phyloP scores from a whole-genome alignment of 2,329 filamentous ascomycete genomes.

The Xylariomycetidae sp. region DNA sequence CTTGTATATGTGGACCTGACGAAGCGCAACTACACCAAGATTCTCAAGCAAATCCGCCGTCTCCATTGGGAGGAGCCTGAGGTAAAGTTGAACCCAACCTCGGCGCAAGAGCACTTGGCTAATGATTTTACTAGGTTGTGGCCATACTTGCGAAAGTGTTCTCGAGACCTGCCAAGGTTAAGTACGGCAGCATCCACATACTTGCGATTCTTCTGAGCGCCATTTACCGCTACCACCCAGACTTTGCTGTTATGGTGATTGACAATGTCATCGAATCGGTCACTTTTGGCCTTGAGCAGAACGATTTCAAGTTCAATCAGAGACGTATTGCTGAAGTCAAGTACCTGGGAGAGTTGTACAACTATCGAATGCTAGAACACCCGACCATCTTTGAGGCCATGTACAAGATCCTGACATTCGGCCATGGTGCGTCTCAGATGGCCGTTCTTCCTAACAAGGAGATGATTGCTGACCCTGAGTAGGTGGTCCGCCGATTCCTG shows the following conservation, averaged over 20 bases:
- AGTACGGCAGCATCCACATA: conserved; percentile 93
- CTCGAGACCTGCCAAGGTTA: conserved; percentile 93
- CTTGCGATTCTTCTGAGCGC: conserved; percentile 85
- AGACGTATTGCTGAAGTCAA: conserved; percentile 92
- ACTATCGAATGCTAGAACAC: conserved; percentile 94
- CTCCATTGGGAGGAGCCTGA: conserved; percentile 96
- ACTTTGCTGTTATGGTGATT: conserved; percentile 85
- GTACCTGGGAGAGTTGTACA: conserved; percentile 93
- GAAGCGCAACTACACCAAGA: conserved; percentile 87
- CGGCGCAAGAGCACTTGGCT: conserved; percentile 12
- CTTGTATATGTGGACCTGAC: conserved; percentile 90
- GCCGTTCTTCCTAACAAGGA: not conserved
- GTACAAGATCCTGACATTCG: conserved; percentile 91
- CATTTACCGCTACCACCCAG: conserved; percentile 84
- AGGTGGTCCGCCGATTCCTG: conserved; percentile 76
- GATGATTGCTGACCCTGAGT: conserved; percentile 6
- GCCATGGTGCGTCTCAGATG: conserved; percentile 53
- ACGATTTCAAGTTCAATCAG: conserved; percentile 97
- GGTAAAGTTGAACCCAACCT: conserved; percentile 32
- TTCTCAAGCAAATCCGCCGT: conserved; percentile 88
- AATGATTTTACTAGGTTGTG: conserved; percentile 48
- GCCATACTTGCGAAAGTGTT: conserved; percentile 82
- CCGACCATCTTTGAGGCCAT: conserved; percentile 91
- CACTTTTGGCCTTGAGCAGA: conserved; percentile 81
- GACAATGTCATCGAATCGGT: conserved; percentile 89